Base-by-base conservation (phyloP, 225 moss, liverwort and hornwort genomes). In the Pseudisothecium myosuroides region DNA sequence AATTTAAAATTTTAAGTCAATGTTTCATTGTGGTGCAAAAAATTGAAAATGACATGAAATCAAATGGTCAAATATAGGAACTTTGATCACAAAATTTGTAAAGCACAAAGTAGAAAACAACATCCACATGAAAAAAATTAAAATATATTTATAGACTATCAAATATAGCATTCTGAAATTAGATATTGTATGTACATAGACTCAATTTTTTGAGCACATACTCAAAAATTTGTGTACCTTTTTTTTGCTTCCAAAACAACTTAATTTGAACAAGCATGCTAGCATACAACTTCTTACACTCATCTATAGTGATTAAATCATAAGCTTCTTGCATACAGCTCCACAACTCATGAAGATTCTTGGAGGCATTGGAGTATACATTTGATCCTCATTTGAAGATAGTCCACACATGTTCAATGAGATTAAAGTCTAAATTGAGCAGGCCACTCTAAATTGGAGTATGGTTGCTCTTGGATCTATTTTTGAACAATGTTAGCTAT, bases 331-430 rank as follows among this genome's bases (percentile, higher is more conserved):
- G 14, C 4, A n/a, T 7, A 22, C 0, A 8, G 1, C 19, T 67
- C 4, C 2, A 37, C 21, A n/a, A 6, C 12, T 67, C 7, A n/a
- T 21, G 6, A 67, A n/a, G 22, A 22, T 67, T 37, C 7, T 22
- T n/a, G 2, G 7, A 6, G 2, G 12, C 4, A n/a, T 2, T 67
- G 0, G 22, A 7, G 13, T 68, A 23, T 0, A 1, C 22, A n/a
- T n/a, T 12, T 13, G 20, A 68, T 22, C 7, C 7, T 22, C 1
- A 1, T 67, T 67, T 68, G n/a, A 68, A 1, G 4, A n/a, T n/a
- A 7, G 23, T 2, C 23, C 4, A 22, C 4, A 22, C 14, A 24
- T 14, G 3, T 69, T 39, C 69, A 24, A 69, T 69, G 69, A 24
- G 1, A 39, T 69, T 39, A 14, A 14, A 1, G 13, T 39, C 1